Evolutionary conservation across 257 asterid species (phyloP).

Genomic region (Salvia rosmarinus): DNA sequence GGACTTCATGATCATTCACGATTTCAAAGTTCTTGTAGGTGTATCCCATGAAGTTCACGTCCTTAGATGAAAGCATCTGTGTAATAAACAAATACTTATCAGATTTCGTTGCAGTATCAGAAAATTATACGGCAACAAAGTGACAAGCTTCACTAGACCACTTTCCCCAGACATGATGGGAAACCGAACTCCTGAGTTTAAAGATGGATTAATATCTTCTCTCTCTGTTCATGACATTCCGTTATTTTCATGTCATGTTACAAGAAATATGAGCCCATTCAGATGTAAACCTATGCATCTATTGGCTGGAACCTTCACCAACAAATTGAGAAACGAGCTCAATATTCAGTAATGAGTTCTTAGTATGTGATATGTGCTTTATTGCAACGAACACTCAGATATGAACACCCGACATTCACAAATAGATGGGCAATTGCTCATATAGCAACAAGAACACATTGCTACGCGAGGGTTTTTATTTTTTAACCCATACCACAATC

Average conservation of each 20-base stretch:
- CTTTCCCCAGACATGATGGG: background rate
- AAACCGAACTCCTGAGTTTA: background rate
- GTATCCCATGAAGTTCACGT: constrained; percentile 96
- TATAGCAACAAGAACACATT: background rate
- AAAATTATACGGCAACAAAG: background rate
- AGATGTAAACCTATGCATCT: background rate
- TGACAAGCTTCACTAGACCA: background rate
- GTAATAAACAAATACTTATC: constrained; percentile 21
- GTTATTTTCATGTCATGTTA: background rate
- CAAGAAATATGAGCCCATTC: background rate
- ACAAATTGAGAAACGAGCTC: background rate
- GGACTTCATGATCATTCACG: constrained; percentile 83
- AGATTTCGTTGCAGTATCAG: constrained; percentile 16
- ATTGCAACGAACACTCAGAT: constrained; percentile 9
- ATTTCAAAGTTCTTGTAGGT: constrained; percentile 96
- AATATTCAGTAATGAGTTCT: background rate
- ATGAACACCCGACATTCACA: background rate
- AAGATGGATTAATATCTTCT: background rate
- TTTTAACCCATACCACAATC: background rate
- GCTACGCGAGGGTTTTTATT: background rate
- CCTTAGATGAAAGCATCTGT: constrained; percentile 98
- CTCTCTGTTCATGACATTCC: background rate
- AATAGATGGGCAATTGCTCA: too few species aligned
- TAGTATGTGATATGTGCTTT: background rate
- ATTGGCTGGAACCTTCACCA: background rate